A percentile compares a stretch with the other conserved stretches of the same genome.
Conservation (phyloP, 192 early-diverging fungal species). For the Backusella liffmaniae region DNA sequence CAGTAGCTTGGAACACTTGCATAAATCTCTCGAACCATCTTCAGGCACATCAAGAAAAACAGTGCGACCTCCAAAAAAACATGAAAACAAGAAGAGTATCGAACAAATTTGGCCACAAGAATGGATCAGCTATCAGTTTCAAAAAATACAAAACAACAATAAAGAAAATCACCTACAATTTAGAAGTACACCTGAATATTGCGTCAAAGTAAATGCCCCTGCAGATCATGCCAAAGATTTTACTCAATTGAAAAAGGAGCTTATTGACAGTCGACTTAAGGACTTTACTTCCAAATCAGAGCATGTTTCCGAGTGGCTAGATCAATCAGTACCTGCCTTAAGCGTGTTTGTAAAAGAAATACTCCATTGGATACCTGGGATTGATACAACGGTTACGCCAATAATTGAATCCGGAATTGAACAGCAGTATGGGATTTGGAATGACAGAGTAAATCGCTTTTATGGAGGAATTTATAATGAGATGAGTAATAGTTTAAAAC, state of each 20-base stretch:
- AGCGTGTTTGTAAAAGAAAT: background rate
- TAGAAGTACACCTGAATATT: slow-evolving; percentile 2
- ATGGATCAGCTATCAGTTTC: slow-evolving; percentile 2
- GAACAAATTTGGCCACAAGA: background rate
- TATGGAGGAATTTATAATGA: background rate
- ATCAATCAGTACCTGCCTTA: background rate
- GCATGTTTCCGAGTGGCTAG: background rate
- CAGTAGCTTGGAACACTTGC: background rate
- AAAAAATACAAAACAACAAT: background rate
- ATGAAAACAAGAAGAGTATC: background rate
- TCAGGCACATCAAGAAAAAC: background rate
- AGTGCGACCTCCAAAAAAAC: background rate
- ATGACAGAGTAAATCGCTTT: background rate
- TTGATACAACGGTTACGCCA: background rate
- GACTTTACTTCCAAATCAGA: background rate
- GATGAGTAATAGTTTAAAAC: background rate
- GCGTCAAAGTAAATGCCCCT: background rate
- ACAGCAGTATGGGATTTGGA: background rate
- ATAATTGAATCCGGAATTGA: background rate
- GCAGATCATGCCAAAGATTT: background rate
- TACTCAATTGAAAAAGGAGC: background rate
- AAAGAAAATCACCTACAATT: background rate
- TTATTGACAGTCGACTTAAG: slow-evolving; percentile 4
- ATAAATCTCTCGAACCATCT: background rate
- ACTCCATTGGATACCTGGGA: background rate